phyloP scores from a whole-genome alignment of 208 protist genomes.

The Blechomonas ayalai region DNA sequence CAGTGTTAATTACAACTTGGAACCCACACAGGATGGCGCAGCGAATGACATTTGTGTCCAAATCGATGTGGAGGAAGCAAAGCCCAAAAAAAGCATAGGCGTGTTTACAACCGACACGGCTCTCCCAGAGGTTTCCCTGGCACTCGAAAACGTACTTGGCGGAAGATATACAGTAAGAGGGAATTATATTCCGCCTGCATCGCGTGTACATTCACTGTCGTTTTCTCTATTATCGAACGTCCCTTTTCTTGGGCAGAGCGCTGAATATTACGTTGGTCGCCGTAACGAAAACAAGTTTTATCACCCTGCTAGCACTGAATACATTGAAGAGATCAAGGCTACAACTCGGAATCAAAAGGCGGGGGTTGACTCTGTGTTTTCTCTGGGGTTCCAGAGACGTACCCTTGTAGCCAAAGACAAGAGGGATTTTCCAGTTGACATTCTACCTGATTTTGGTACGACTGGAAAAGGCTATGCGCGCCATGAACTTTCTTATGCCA shows the following conservation, averaged over 20 bases:
- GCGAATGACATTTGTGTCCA: slow-evolving; percentile 67
- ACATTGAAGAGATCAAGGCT: slow-evolving; percentile 64
- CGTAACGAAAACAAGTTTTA: slow-evolving; percentile 57
- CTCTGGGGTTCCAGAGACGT: slow-evolving; percentile 66
- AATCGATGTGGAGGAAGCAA: slow-evolving; percentile 61
- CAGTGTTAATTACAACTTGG: slow-evolving; percentile 74
- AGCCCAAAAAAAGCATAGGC: slow-evolving; percentile 62
- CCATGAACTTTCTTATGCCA: slow-evolving; percentile 40
- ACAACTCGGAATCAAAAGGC: slow-evolving; percentile 43
- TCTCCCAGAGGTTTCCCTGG: slow-evolving; percentile 58
- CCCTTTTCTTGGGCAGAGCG: slow-evolving; percentile 61
- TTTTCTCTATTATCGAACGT: slow-evolving; percentile 75
- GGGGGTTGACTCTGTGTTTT: slow-evolving; percentile 40
- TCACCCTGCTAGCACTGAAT: slow-evolving; percentile 53
- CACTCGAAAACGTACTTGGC: slow-evolving; percentile 69
- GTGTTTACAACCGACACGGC: slow-evolving; percentile 81
- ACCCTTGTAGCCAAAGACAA: slow-evolving; percentile 45
- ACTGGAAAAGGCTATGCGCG: slow-evolving; percentile 69
- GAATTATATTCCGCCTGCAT: slow-evolving; percentile 77
- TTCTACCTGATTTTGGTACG: slow-evolving; percentile 36
- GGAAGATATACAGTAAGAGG: slow-evolving; percentile 68
- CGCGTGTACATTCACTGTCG: slow-evolving; percentile 60
- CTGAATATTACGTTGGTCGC: slow-evolving; percentile 67
- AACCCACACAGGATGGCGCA: slow-evolving; percentile 63
- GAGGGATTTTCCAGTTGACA: slow-evolving; percentile 15